phyloP scores from a whole-genome alignment of 2,329 filamentous ascomycete species.

The Zymoseptoria pseudotritici region DNA sequence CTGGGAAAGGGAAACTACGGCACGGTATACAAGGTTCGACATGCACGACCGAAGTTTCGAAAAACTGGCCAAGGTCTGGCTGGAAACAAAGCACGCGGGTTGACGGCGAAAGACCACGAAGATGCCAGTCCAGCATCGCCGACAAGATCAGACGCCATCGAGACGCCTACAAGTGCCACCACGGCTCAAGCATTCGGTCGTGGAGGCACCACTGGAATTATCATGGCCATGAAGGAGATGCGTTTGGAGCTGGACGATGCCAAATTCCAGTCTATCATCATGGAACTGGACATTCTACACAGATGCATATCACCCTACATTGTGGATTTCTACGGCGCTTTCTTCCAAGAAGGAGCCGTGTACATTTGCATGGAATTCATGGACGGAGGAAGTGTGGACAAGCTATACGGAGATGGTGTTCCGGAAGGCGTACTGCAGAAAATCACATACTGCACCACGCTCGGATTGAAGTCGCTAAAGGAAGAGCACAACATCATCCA shows the following conservation, averaged over 20 bases:
- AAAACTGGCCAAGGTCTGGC: slow-evolving; percentile 53
- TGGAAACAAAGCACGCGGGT: slow-evolving; percentile 47
- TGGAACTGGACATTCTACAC: slow-evolving; percentile 93
- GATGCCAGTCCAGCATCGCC: slow-evolving; percentile 14
- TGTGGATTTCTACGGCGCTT: slow-evolving; percentile 97
- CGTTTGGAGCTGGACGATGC: slow-evolving; percentile 90
- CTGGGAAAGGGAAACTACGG: slow-evolving; percentile 97
- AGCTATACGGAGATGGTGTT: slow-evolving; percentile 83
- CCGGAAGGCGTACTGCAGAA: slow-evolving; percentile 83
- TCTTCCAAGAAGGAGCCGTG: slow-evolving; percentile 96
- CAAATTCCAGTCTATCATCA: slow-evolving; percentile 94
- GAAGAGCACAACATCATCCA: slow-evolving; percentile 99
- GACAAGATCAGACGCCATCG: slow-evolving; percentile 26
- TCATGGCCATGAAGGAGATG: slow-evolving; percentile 99
- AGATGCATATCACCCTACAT: slow-evolving; percentile 93
- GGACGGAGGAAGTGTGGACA: slow-evolving; percentile 97
- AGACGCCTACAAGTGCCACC: slow-evolving; percentile 13
- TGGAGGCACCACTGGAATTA: slow-evolving; percentile 59
- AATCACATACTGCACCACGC: slow-evolving; percentile 81
- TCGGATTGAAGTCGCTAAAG: slow-evolving; percentile 87
- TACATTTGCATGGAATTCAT: slow-evolving; percentile 99
- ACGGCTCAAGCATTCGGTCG: slow-evolving; percentile 15
- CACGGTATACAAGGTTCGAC: slow-evolving; percentile 92
- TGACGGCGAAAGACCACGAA: slow-evolving; percentile 15
- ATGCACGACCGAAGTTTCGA: slow-evolving; percentile 62